Percentiles rank a stretch among this genome's conserved stretches.
Evolutionary conservation across 2,329 filamentous ascomycete genomes (phyloP).

Genomic region (Pseudogymnoascus sp.): DNA sequence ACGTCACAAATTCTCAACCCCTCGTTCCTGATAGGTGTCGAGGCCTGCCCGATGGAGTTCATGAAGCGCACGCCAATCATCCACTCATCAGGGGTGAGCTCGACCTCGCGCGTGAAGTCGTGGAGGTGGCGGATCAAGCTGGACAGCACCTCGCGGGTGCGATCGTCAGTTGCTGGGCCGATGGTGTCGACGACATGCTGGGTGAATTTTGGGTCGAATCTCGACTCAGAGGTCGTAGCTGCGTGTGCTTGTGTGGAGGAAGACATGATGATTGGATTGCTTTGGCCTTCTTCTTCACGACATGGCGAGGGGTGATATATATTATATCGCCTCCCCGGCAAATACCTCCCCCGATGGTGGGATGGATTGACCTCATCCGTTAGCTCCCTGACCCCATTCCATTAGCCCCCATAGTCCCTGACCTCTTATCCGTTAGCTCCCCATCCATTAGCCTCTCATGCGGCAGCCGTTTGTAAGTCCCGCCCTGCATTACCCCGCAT

Average conservation of each 20-base stretch:
- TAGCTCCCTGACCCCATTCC: neutral
- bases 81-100: slow-evolving; percentile 73
- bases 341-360: slow-evolving; percentile 1
- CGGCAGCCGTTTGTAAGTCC: neutral
- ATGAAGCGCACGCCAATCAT: slow-evolving; percentile 66
- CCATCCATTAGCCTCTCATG: neutral
- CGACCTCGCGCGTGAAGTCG: slow-evolving; percentile 70
- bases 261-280: neutral
- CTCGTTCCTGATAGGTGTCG: slow-evolving; percentile 62
- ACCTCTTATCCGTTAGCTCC: neutral
- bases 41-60: slow-evolving; percentile 64
- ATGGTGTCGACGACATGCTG: slow-evolving; percentile 65
- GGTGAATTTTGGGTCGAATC: slow-evolving; percentile 73
- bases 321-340: neutral
- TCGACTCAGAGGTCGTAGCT: slow-evolving; percentile 25
- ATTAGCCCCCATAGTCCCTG: neutral
- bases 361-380: neutral
- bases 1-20: slow-evolving; percentile 66
- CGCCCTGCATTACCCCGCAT: neutral
- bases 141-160: slow-evolving; percentile 56
- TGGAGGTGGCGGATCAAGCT: slow-evolving; percentile 65
- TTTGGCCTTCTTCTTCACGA: neutral
- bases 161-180: slow-evolving; percentile 59
- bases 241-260: slow-evolving; percentile 16
- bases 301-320: neutral